phyloP scores from a whole-genome alignment of 2,329 filamentous ascomycete genomes.

The Clonostachys solani region DNA sequence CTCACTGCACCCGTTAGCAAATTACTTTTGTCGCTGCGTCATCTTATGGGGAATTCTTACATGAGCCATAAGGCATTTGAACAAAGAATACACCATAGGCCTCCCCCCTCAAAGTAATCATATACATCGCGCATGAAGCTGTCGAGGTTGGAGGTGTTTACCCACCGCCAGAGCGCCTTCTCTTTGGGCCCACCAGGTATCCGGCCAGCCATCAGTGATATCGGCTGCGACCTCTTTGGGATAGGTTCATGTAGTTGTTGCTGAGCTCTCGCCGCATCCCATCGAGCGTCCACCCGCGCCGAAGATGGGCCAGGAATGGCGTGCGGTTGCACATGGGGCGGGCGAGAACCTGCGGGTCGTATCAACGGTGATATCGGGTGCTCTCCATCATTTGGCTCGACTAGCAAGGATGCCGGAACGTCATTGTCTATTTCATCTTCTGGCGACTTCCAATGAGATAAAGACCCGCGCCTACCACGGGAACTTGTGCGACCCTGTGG shows the following conservation, averaged over 20 bases:
- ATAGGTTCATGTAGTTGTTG: conserved; percentile 41
- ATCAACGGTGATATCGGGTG: conserved; percentile 5
- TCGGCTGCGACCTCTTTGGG: conserved; percentile 11
- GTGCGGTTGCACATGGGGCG: neutral
- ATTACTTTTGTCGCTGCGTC: neutral
- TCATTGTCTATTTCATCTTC: conserved; percentile 55
- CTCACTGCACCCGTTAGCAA: conserved; percentile 46
- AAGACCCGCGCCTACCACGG: neutral
- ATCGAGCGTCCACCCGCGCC: conserved; percentile 41
- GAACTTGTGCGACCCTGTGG: neutral
- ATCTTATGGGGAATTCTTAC: conserved; percentile 38
- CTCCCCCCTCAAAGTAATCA: conserved; percentile 77
- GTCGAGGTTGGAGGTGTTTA: conserved; percentile 85
- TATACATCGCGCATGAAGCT: conserved; percentile 84
- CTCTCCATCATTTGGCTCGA: conserved; percentile 42
- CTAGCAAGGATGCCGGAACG: conserved; percentile 58
- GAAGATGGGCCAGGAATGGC: conserved; percentile 30
- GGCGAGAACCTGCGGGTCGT: neutral
- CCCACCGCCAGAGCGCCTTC: conserved; percentile 88
- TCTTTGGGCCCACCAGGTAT: conserved; percentile 45
- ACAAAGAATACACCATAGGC: conserved; percentile 80
- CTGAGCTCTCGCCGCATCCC: conserved; percentile 49
- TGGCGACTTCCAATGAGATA: neutral
- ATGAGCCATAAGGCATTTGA: conserved; percentile 68
- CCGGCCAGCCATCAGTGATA: conserved; percentile 18